These are phyloP conservation scores for Penicillium silybi DNA, from an alignment of 495 filamentous ascomycete genomes.

Conservation along the genomic window DNA sequence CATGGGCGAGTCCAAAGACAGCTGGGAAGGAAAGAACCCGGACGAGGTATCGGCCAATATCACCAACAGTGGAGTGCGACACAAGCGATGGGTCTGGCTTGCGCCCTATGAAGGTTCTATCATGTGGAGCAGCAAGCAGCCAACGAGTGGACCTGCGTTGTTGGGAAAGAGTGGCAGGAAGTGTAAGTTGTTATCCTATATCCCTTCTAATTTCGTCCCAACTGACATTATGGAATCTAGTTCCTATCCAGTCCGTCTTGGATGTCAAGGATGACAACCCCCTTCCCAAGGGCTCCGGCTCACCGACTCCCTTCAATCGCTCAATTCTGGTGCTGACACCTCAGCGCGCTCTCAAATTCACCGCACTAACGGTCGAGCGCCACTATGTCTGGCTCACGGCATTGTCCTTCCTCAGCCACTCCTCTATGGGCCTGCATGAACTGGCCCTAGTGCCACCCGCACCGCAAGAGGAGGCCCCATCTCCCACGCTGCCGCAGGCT, in stretches of 20 bases:
- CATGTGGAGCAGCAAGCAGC: constrained; percentile 98
- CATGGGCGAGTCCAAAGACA: constrained; percentile 65
- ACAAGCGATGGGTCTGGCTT: constrained; percentile 98
- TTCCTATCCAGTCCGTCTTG: constrained; percentile 90
- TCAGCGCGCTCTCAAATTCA: constrained; percentile 92
- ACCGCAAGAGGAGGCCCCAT: constrained; percentile 45
- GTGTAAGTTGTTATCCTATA: constrained; percentile 54
- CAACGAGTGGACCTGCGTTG: constrained; percentile 77
- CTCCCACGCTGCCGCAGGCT: constrained; percentile 34
- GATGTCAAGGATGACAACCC: constrained; percentile 96
- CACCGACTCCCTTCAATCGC: constrained; percentile 69
- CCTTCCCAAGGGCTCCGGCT: constrained; percentile 63
- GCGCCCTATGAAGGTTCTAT: constrained; percentile 93
- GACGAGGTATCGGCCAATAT: constrained; percentile 53
- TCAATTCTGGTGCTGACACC: constrained; percentile 95
- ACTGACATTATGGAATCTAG: constrained; percentile 44
- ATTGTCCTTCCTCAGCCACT: constrained; percentile 89
- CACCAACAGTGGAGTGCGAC: constrained; percentile 59
- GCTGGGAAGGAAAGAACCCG: constrained; percentile 47
- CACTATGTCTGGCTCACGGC: constrained; percentile 96
- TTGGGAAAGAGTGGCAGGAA: constrained; percentile 96
- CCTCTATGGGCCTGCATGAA: constrained; percentile 67
- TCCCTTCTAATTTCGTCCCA: neutral
- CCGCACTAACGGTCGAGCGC: constrained; percentile 72
- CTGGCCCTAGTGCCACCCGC: constrained; percentile 53